These are phyloP conservation scores for Metschnikowia kunwiensis DNA, from an alignment of 805 yeast species.

Conservation along the genomic window DNA sequence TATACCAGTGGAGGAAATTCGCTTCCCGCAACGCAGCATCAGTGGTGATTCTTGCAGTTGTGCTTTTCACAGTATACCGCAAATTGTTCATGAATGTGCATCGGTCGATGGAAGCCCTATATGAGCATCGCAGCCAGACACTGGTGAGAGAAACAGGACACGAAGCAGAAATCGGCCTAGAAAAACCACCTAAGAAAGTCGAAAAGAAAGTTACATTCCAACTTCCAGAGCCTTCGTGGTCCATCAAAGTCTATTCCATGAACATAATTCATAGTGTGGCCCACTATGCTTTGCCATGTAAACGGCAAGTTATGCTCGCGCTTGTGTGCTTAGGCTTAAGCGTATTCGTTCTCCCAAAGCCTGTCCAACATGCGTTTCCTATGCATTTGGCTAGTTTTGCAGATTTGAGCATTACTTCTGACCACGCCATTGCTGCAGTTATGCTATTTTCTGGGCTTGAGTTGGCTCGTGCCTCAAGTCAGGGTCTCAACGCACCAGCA, in stretches of 20 bases:
- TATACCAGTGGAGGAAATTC: slow-evolving; percentile 1
- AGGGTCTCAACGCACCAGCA: neutral
- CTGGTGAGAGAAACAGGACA: neutral
- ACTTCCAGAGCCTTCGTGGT: slow-evolving; percentile 7
- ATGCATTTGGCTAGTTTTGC: slow-evolving; percentile 13
- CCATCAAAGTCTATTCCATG: neutral
- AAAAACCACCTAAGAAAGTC: neutral
- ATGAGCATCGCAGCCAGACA: slow-evolving; percentile 2
- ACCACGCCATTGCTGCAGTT: slow-evolving; percentile 24
- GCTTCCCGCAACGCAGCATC: neutral
- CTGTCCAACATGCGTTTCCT: slow-evolving; percentile 23
- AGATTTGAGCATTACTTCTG: slow-evolving; percentile 20
- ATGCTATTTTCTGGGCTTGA: slow-evolving; percentile 4
- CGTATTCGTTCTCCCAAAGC: slow-evolving; percentile 11
- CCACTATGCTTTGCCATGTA: neutral
- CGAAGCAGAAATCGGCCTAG: neutral
- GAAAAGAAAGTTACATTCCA: slow-evolving; percentile 5
- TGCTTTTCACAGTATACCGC: neutral
- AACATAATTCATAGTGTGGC: neutral
- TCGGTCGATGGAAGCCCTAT: slow-evolving; percentile 3
- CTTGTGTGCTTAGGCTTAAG: neutral
- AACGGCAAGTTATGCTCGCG: slow-evolving; percentile 1
- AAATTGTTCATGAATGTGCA: slow-evolving; percentile 2
- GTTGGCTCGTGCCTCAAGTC: slow-evolving; percentile 4
- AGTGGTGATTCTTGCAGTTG: neutral